Base-by-base conservation (phyloP, 2,329 filamentous ascomycete genomes). In the Orbilia ellipsospora region DNA sequence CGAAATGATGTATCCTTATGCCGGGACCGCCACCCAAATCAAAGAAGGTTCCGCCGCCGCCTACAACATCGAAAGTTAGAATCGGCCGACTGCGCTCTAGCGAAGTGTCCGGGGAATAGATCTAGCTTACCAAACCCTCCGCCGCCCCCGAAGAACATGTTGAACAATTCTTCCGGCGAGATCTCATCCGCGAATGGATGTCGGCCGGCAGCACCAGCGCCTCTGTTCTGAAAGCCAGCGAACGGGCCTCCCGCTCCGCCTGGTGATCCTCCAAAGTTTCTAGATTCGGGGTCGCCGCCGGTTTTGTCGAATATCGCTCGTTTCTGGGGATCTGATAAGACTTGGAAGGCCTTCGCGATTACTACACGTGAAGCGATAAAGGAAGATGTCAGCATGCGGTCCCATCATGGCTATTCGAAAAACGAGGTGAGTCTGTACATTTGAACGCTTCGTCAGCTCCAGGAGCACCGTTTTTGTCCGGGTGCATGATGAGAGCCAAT, bases 391-490 rank as follows among this genome's bases (percentile, higher is more conserved):
- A 61, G 44, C 44, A 50, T 18, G 28, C 16, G 3, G 18, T 23
- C 13, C 18, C 28, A 13, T 28, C 44, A 1, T 5, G 15, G 8
- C 13, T 18, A 48, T 12, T 48, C 44, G 16, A n/a, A 18, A 48
- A 18, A 18, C 2, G 44, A 48, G 16, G 23, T 44, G 26, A 31
- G 40, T 54, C 36, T 8, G 84, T 81, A 89, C 88, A 92, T 86
- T 99, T 99, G 85, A 99, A 99, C 36, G 95, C 95, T 85, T 99
- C 95, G 82, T 97, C 95, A 66, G 95, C 94, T 74, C 96, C 89
- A 44, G 94, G 90, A 82, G 97, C 94, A 60, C 94, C 94, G 86
- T 99, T 99, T 86, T 99, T 99, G 86, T 99, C 95, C 77, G 95
- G 95, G 85, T 99, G 95, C 73, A 95, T 99, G 81, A 98, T 86